A percentile compares a stretch with the other conserved stretches of the same genome.
Evolutionary conservation across 345 rosid species (phyloP).

Genomic region (Rubroshorea leprosula): DNA sequence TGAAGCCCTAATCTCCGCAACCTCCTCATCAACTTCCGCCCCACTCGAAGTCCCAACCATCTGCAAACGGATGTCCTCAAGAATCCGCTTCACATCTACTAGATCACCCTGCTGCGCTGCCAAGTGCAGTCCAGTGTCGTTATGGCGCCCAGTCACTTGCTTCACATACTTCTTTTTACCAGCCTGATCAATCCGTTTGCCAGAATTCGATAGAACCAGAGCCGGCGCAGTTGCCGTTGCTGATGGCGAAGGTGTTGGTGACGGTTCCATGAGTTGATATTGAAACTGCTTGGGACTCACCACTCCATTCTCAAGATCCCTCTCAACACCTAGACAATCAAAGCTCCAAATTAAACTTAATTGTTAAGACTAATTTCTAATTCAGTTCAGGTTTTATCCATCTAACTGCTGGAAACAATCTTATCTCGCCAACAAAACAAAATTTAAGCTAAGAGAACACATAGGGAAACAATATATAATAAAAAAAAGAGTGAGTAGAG

Average conservation of each 20-base stretch:
- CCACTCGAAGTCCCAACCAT: conserved; percentile 63
- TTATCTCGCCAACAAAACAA: neutral
- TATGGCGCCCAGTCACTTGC: conserved; percentile 87
- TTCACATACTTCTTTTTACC: conserved; percentile 89
- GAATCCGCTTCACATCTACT: conserved; percentile 66
- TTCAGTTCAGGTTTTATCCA: no score
- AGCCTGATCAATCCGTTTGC: conserved; percentile 88
- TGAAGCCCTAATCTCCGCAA: conserved; percentile 73
- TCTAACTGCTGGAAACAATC: neutral
- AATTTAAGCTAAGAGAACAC: neutral
- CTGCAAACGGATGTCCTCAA: conserved; percentile 62
- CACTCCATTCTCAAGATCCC: conserved; percentile 64
- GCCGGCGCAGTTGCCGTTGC: conserved; percentile 16
- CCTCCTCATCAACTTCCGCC: conserved; percentile 67
- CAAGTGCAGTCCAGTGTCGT: conserved; percentile 81
- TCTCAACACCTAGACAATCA: conserved; percentile 42
- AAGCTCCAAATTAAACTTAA: neutral
- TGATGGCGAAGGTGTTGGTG: conserved; percentile 45
- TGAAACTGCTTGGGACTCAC: conserved; percentile 31
- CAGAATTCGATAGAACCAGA: conserved; percentile 34
- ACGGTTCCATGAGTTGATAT: conserved; percentile 39
- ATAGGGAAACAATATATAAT: neutral
- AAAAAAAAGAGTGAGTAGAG: neutral
- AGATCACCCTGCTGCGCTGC: conserved; percentile 87
- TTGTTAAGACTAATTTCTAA: no score